These are phyloP conservation scores for Fraxinus anomala DNA, from an alignment of 257 asterid species.

Conservation along the genomic window DNA sequence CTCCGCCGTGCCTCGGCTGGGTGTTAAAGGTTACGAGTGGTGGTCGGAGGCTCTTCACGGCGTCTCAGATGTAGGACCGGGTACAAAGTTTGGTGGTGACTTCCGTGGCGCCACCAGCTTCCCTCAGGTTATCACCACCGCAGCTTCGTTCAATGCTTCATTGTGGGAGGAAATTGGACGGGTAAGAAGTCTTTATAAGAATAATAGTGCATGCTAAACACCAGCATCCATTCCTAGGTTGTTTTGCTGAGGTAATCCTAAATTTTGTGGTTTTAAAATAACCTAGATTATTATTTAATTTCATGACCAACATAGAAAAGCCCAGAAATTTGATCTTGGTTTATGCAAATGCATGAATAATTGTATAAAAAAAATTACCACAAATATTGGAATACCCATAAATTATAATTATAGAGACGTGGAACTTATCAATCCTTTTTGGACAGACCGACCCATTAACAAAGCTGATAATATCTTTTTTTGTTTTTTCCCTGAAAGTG, in stretches of 20 bases:
- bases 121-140: constrained; percentile 82
- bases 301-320: not conserved
- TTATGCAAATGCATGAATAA: constrained; percentile 26
- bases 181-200: constrained; percentile 38
- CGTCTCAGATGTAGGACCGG: constrained; percentile 78
- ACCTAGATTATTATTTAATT: no score
- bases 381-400: not conserved
- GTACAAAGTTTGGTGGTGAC: constrained; percentile 68
- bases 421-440: not conserved
- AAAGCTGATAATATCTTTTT: constrained; percentile 6
- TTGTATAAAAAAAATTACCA: not conserved
- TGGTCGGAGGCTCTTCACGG: constrained; percentile 99
- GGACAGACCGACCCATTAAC: constrained; percentile 22
- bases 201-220: not conserved
- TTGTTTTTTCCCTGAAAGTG: not conserved
- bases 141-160: constrained; percentile 83
- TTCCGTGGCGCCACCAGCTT: constrained; percentile 90
- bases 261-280: no score
- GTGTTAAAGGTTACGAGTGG: constrained; percentile 75
- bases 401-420: not conserved
- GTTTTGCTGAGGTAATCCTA: not conserved
- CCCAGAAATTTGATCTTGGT: constrained; percentile 14
- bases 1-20: constrained; percentile 69
- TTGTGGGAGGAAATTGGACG: constrained; percentile 79
- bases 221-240: not conserved